Evolutionary conservation across 768 basidiomycete species (phyloP), one percentile per base, ranked within the genome.

Genomic region (Boletus rufocinnamomeus): DNA sequence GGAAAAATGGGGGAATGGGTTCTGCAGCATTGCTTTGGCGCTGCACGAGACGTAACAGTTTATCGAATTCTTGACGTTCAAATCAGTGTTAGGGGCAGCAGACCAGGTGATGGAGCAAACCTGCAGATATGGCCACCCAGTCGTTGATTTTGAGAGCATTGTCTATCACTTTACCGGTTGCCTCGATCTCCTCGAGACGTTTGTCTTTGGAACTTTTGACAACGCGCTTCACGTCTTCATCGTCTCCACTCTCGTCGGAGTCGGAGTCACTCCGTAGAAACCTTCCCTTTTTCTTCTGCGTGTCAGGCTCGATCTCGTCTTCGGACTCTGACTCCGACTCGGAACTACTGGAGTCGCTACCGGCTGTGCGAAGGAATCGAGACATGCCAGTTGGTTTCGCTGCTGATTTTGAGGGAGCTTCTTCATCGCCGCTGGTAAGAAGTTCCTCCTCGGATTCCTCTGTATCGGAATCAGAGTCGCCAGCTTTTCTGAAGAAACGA

Each of bases 131-230:
- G 30, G 85, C 86, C 27, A 88, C 87, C 97, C 97, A 99, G 76
- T 99, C 95, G 67, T 95, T 96, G 65, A 96, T 95, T 80, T 92
- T 96, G 61, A 91, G 79, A 21, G 89, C 95, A 70, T 99, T 98
- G 48, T 96, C 93, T 79, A 98, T 97, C 48, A 80, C 80, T 75
- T 89, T 95, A 55, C 93, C 92, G 4, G 89, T 89, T 2, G 85
- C 85, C 74, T 98, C 95, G 86, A 98, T 95, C 80, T 98, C 97
- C 49, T 89, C 93, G 69, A 95, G 74, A 53, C 95, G 82, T 74
- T 93, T 95, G 74, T 95, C 92, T 66, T 89, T 89, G 41, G 96
- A 95, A 69, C 91, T 93, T 59, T 84, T 82, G 48, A 90, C 83
- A 37, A 87, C 84, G 19, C 83, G 82, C 66, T 80, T 84, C 38